Evolutionary conservation across 31 red algal genomes (phyloP).

Genomic region (Pterothamnion heteromorphum): DNA sequence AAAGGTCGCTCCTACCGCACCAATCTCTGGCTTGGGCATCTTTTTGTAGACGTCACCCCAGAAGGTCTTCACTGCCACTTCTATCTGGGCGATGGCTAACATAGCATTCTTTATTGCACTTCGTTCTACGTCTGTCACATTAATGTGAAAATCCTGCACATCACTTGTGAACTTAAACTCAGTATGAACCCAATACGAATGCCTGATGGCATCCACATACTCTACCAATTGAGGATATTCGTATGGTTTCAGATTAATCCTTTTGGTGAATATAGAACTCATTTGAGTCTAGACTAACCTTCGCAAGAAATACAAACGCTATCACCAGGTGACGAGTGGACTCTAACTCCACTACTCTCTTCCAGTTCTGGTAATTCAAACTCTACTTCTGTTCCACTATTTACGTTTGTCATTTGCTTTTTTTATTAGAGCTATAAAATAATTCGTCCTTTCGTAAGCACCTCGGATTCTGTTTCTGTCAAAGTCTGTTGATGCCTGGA

Average conservation of each 20-base stretch:
- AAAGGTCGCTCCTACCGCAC: neutral
- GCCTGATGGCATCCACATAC: neutral
- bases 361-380: no score
- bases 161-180: neutral
- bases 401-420: no score
- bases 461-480: no score
- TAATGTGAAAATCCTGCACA: neutral
- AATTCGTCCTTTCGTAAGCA: no score
- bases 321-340: no score
- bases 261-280: neutral
- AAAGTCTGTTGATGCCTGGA: no score
- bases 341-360: no score
- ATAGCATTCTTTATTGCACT: neutral
- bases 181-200: slow-evolving; percentile 4
- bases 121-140: neutral
- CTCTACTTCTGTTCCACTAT: no score
- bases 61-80: neutral
- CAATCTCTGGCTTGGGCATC: neutral
- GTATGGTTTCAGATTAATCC: neutral
- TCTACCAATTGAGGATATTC: neutral
- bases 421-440: no score
- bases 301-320: no score
- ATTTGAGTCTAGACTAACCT: no score
- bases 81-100: neutral
- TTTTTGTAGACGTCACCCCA: neutral